Base-by-base conservation (phyloP, 176 grass and related monocot genomes). In the Leersia perrieri region DNA sequence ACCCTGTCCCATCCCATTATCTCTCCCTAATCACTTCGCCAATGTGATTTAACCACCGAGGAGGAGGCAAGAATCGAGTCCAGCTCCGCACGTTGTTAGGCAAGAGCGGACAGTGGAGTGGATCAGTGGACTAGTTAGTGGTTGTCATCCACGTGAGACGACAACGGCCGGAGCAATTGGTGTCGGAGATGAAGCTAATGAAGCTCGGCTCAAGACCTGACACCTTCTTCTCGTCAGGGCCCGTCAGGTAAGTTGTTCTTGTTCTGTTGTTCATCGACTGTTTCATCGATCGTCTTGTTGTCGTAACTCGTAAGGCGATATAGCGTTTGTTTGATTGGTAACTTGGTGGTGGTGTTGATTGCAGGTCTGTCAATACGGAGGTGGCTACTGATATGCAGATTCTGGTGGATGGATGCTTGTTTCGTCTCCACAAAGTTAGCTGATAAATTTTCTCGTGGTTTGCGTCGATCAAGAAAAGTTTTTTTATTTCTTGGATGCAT, bases 401-500 rank as follows among this genome's bases (percentile, higher is more conserved):
- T 83, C 55, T 77, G 11, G 90, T 97, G 36, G 85, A 93, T 31
- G 40, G 68, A 30, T 76, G 73, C 68, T 35, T 91, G 57, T 97
- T 89, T 83, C 77, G 85, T 42, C 94, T 97, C 20, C 94, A 97
- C 90, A 97, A 87, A 87, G 93, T 92, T 92, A 76, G 11, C 13
- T 4, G 70, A 4, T 8, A 13, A 35, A 0, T 33, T 11, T 33
- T n/a, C 22, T 33, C 26, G 22, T 73, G 18, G 10, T 55, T 31
- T 74, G 71, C 28, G 29, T 55, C 27, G 2, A 8, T 41, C 35
- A 62, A 60, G 27, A 63, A 33, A 11, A 33, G 55, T 22, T 4
- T 33, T 45, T n/a, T 20, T 22, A 2, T 6, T 76, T 39, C 11
- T 0, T 61, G 30, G 33, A 23, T 2, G 33, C 40, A 30, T 39